Evolutionary conservation across 1,139 yeast species (phyloP).

Genomic region (Yamadazyma friedrichii): DNA sequence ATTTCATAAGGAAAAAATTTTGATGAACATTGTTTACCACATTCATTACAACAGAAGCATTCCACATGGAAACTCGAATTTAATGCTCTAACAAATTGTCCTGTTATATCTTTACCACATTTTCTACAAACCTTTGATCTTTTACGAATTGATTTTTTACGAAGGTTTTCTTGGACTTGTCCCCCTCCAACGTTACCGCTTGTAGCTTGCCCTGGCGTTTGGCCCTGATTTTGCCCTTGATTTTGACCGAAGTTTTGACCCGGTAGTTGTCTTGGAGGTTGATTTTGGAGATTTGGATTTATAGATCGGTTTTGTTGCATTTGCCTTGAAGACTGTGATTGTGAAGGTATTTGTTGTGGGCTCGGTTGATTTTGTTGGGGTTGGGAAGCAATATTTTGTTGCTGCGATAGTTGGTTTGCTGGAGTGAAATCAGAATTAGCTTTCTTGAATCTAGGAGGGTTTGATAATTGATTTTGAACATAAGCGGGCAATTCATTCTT

Average conservation of each 20-base stretch:
- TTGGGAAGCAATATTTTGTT: too few species aligned
- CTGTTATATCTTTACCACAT: slow-evolving; percentile 68
- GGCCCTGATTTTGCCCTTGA: too few species aligned
- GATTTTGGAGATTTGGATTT: background rate
- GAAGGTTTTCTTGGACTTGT: slow-evolving; percentile 2
- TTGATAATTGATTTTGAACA: slow-evolving; percentile 6
- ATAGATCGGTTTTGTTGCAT: background rate
- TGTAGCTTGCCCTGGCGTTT: background rate
- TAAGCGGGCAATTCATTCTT: slow-evolving; percentile 6
- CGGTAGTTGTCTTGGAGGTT: background rate
- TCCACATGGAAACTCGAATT: slow-evolving; percentile 79
- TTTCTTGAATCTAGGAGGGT: slow-evolving; percentile 5
- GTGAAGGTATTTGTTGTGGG: background rate
- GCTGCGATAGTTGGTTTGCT: too few species aligned
- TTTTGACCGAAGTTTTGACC: background rate
- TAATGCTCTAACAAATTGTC: slow-evolving; percentile 85
- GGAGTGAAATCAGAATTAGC: background rate
- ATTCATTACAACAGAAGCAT: slow-evolving; percentile 83
- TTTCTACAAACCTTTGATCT: slow-evolving; percentile 51
- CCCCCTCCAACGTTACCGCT: background rate
- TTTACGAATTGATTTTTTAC: slow-evolving; percentile 21
- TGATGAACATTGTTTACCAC: slow-evolving; percentile 71
- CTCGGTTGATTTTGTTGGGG: background rate
- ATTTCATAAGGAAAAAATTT: slow-evolving; percentile 65
- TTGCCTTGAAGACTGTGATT: background rate